phyloP scores from a whole-genome alignment of 1,139 yeast genomes.

The Zygoascus sp. region DNA sequence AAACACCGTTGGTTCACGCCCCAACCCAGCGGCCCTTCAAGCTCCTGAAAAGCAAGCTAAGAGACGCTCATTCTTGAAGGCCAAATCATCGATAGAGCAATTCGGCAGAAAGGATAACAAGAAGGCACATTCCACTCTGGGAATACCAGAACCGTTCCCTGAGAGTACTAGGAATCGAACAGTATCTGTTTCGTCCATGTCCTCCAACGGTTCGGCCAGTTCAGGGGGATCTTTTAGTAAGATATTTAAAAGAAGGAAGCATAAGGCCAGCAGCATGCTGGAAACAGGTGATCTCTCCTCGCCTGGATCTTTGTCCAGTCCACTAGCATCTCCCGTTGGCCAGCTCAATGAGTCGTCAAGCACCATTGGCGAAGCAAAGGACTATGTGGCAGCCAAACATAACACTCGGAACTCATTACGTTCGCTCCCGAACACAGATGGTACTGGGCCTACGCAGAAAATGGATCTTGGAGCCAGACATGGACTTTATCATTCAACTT shows the following conservation, averaged over 20 bases:
- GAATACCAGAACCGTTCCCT: not conserved
- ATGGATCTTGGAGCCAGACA: not conserved
- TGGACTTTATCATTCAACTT: not conserved
- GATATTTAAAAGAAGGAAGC: conserved; percentile 21
- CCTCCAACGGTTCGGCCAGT: conserved; percentile 14
- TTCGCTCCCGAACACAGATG: not conserved
- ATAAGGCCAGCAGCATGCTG: conserved; percentile 3
- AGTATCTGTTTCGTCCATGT: conserved; percentile 14
- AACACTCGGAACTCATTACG: not conserved
- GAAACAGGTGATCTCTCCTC: not conserved
- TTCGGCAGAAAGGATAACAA: conserved; percentile 15
- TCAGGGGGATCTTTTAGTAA: conserved; percentile 20
- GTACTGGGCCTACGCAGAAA: not conserved
- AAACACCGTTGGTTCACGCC: conserved; percentile 1
- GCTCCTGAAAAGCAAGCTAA: conserved; percentile 16
- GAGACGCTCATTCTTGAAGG: conserved; percentile 28
- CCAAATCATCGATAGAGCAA: conserved; percentile 32
- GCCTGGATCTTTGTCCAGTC: conserved; percentile 1
- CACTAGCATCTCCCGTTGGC: not conserved
- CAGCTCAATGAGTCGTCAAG: not conserved
- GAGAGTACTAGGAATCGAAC: conserved; percentile 10
- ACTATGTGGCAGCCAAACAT: not conserved
- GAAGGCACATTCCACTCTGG: not conserved
- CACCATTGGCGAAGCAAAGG: not conserved
- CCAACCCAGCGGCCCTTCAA: not conserved